Evolutionary conservation across 2,329 filamentous ascomycete genomes (phyloP).

Genomic region (Basipetospora chlamydospora): DNA sequence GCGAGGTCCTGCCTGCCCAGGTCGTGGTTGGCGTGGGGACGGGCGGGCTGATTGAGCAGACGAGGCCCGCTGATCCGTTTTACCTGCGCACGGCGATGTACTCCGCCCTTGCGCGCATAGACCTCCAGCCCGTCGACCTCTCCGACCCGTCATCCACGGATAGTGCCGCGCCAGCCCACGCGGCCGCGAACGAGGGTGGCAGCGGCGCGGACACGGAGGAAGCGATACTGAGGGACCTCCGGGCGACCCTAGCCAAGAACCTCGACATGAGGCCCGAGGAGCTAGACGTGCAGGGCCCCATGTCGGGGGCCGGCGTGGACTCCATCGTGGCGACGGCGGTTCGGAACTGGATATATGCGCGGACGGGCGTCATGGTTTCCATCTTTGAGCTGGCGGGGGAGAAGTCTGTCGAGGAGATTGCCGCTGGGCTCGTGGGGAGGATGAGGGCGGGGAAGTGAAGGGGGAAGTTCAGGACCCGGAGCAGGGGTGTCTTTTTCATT

Average conservation of each 20-base stretch:
- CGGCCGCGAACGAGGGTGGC: neutral
- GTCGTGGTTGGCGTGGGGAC: conserved; percentile 39
- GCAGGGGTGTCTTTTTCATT: neutral
- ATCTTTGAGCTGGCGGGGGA: conserved; percentile 33
- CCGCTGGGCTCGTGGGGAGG: conserved; percentile 19
- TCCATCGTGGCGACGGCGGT: conserved; percentile 35
- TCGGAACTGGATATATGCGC: conserved; percentile 33
- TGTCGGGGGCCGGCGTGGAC: conserved; percentile 22
- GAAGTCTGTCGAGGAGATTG: conserved; percentile 23
- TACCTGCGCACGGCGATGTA: conserved; percentile 37
- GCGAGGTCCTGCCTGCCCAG: conserved; percentile 25
- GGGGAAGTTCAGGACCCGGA: too few species aligned
- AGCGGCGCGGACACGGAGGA: conserved; percentile 15
- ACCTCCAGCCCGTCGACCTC: conserved; percentile 12
- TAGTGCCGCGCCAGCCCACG: neutral
- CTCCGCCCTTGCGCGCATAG: conserved; percentile 30
- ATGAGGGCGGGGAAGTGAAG: conserved; percentile 10
- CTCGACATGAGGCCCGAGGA: conserved; percentile 24
- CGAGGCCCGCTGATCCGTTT: conserved; percentile 36
- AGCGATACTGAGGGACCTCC: conserved; percentile 33
- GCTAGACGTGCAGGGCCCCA: conserved; percentile 21
- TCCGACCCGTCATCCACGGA: neutral
- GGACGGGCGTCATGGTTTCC: conserved; percentile 26
- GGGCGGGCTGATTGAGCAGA: conserved; percentile 37
- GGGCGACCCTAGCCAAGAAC: conserved; percentile 31